Evolutionary conservation across 129 eudicot genomes (phyloP).

Genomic region (Flaveria linearis): DNA sequence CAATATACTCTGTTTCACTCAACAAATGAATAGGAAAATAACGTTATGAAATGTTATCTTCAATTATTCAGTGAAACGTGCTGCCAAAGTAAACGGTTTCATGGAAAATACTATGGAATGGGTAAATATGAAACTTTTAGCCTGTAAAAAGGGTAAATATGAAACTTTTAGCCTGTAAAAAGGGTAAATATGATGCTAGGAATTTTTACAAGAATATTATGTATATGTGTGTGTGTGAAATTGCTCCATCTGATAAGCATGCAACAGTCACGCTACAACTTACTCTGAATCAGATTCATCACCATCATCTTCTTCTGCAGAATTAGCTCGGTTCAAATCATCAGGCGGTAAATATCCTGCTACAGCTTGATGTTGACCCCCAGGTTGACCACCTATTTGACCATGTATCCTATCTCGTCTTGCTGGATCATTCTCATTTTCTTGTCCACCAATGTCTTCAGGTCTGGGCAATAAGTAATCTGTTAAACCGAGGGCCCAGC

Average conservation of each 20-base stretch:
- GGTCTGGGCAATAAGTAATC: conserved; percentile 77
- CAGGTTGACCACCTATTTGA: conserved; percentile 26
- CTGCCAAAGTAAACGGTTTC: too few species aligned
- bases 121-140: too few species aligned
- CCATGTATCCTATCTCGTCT: conserved; percentile 55
- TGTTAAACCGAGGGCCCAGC: conserved; percentile 83
- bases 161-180: too few species aligned
- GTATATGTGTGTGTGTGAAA: too few species aligned
- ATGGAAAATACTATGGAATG: too few species aligned
- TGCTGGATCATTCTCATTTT: conserved; percentile 61
- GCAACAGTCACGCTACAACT: conserved; percentile 30
- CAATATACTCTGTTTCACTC: too few species aligned
- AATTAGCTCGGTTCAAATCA: conserved; percentile 48
- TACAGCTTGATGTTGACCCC: conserved; percentile 50
- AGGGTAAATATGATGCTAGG: too few species aligned
- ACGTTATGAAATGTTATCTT: too few species aligned
- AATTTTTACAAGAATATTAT: too few species aligned
- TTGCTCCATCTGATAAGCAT: not conserved
- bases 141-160: too few species aligned
- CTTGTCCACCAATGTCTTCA: conserved; percentile 64
- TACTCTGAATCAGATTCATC: conserved; percentile 85
- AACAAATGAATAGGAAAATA: too few species aligned
- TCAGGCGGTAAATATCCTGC: conserved; percentile 46
- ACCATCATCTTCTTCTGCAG: conserved; percentile 45
- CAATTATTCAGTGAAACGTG: too few species aligned